Evolutionary conservation across 1,284 basidiomycete genomes (phyloP), one percentile per base, ranked within the genome.

Genomic region (Ganoderma multipileum): DNA sequence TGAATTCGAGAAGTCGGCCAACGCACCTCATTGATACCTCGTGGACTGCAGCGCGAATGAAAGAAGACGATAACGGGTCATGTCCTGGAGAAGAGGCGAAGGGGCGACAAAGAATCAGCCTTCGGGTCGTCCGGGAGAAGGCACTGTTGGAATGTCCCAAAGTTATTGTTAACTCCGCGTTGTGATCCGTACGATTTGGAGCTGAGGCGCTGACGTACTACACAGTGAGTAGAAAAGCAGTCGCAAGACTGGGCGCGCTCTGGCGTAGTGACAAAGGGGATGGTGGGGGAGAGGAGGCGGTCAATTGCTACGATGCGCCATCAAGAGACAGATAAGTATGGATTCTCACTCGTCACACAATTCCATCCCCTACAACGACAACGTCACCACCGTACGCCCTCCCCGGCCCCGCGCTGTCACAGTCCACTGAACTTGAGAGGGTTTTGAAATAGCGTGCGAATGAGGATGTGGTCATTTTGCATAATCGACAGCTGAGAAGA

Each of bases 11-110:
- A 36, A 55, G 44, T 28, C 1, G 36, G 39, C 16, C 1, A 20
- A 50, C 59, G 59, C 30, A 65, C 67, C 59, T 68, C 59, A 64
- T 65, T 61, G 52, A n/a, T 7, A 9, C 63, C 67, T 65, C 59
- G 64, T 62, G 67, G n/a, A 30, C 11, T 61, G 33, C 33, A 36
- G 33, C 18, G 20, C 9, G 14, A 55, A 55, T 30, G 55, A 58
- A 38, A 36, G 30, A 52, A 38, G 33, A 47, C 23, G 20, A 61
- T 12, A 30, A n/a, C 41, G 50, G 41, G 18, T 33, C 18, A 50
- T 39, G 28, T 28, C 42, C 39, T 44, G 39, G 28, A 14, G 28
- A 63, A 30, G 16, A n/a, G 20, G 30, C 39, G 39, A 63, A 20
- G 38, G 3, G 11, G 63, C 20, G 41, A 58, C 30, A 30, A 9